Evolutionary conservation across 345 rosid genomes (phyloP), one percentile per base, ranked within the genome.

Genomic region (Ceriops decandra): DNA sequence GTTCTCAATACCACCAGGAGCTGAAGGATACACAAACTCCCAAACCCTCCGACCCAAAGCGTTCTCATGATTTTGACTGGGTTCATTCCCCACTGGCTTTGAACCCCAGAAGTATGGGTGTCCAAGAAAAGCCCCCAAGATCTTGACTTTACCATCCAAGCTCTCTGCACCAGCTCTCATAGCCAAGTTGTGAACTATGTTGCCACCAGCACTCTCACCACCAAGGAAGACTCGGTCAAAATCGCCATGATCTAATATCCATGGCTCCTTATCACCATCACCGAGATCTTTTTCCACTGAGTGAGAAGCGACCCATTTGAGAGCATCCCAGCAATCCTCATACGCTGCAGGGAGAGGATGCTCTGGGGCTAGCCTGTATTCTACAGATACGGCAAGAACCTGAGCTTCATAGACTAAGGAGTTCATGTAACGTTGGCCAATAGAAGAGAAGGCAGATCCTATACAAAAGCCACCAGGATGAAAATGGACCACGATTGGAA

Each of bases 301-400:
- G 57, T 79, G 76, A 8, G 82, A 75, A n/a, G 79, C 80, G 1
- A 68, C 80, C 81, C 84, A 85, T 32, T 77, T 72, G 52, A 83
- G 76, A 4, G 74, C 85, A 6, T 63, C 22, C 85, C 84, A 86
- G 63, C 76, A 80, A n/a, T 84, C 91, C 4, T 84, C 78, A 11
- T 73, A 80, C 33, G 65, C 72, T 17, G 62, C 28, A 0, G 87
- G 85, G 20, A 82, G 69, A 19, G 69, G 84, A 52, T 79, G 52
- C 64, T 81, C 86, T 0, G 91, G 91, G 32, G 84, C 84, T 5
- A 76, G 64, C 56, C 85, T 67, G 67, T 81, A 84, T 49, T 86
- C 85, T 1, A 83, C 67, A 21, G 88, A 81, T 21, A 86, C 36
- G 4, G 77, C 82, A 52, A 85, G 47, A 5, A 63, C 69, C 21